phyloP scores from a whole-genome alignment of 2,329 filamentous ascomycete genomes.

The Lanzia echinophila region DNA sequence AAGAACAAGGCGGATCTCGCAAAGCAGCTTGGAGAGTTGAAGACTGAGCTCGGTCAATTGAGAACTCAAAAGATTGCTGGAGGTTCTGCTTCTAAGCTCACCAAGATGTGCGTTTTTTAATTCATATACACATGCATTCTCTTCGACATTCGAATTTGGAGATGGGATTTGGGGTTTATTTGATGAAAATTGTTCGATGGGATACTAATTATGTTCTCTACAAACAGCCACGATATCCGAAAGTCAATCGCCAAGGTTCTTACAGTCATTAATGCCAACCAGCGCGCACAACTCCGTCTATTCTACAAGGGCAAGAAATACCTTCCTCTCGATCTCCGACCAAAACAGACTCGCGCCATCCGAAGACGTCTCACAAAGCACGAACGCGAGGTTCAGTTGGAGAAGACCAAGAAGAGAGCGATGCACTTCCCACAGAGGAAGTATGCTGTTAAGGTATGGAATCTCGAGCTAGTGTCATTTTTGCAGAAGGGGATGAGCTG shows the following conservation, averaged over 20 bases:
- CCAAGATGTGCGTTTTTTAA: conserved; percentile 72
- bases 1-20: conserved; percentile 99
- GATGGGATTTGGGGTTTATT: not conserved
- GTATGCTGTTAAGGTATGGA: conserved; percentile 84
- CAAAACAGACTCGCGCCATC: conserved; percentile 98
- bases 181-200: conserved; percentile 12
- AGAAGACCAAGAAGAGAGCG: conserved; percentile 95
- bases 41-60: conserved; percentile 92
- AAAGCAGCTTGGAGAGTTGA: conserved; percentile 91
- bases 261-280: conserved; percentile 99
- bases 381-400: conserved; percentile 76
- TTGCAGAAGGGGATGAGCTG: not conserved
- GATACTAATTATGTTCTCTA: conserved; percentile 11
- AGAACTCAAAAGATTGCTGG: conserved; percentile 96
- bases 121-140: not conserved
- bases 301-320: conserved; percentile 99
- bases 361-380: conserved; percentile 89
- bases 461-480: too few species aligned
- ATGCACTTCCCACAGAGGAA: conserved; percentile 98
- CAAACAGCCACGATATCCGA: conserved; percentile 85
- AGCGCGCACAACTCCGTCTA: conserved; percentile 92
- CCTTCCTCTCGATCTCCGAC: conserved; percentile 92
- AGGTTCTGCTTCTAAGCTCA: conserved; percentile 91
- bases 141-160: not conserved
- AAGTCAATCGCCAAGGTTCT: conserved; percentile 99